Percentiles rank a stretch among this genome's conserved stretches.
These are phyloP conservation scores for Oehlia diaphana DNA, from an alignment of 192 early-diverging fungal species.

Conservation along the genomic window DNA sequence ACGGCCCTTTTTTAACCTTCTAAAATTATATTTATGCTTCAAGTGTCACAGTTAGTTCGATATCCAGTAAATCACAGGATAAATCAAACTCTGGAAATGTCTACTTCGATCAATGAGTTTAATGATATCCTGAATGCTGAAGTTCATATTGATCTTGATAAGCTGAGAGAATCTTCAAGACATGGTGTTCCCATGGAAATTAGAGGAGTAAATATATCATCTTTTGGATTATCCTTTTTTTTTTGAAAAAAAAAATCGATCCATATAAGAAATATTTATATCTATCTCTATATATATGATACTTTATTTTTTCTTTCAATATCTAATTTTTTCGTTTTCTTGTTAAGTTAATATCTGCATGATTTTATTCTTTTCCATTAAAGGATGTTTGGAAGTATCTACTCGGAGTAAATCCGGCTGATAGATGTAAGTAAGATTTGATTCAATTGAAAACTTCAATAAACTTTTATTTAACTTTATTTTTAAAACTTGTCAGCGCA, in stretches of 20 bases:
- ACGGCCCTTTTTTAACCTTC: not conserved
- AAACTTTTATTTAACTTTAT: not conserved
- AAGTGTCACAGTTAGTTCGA: not conserved
- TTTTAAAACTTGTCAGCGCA: slow-evolving; percentile 45
- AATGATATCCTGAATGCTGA: slow-evolving; percentile 77
- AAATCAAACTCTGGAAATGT: slow-evolving; percentile 30
- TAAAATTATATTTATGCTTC: slow-evolving; percentile 16
- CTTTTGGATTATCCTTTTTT: not conserved
- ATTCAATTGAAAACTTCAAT: not conserved
- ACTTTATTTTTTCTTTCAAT: not conserved
- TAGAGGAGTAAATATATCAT: slow-evolving; percentile 50
- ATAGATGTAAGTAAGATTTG: slow-evolving; percentile 60
- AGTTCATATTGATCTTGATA: slow-evolving; percentile 80
- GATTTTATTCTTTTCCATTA: slow-evolving; percentile 23
- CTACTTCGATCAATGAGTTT: slow-evolving; percentile 64
- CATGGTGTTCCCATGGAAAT: slow-evolving; percentile 84
- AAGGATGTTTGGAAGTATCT: slow-evolving; percentile 88
- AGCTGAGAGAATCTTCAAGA: slow-evolving; percentile 68
- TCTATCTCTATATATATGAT: not conserved
- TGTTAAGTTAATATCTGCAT: slow-evolving; percentile 24
- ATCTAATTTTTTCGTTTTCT: not conserved
- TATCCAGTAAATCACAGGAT: slow-evolving; percentile 7
- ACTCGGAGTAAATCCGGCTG: slow-evolving; percentile 77
- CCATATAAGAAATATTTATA: not conserved
- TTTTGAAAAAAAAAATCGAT: not conserved